Evolutionary conservation across 2,329 filamentous ascomycete species (phyloP).

Genomic region (Rutstroemia sp.): DNA sequence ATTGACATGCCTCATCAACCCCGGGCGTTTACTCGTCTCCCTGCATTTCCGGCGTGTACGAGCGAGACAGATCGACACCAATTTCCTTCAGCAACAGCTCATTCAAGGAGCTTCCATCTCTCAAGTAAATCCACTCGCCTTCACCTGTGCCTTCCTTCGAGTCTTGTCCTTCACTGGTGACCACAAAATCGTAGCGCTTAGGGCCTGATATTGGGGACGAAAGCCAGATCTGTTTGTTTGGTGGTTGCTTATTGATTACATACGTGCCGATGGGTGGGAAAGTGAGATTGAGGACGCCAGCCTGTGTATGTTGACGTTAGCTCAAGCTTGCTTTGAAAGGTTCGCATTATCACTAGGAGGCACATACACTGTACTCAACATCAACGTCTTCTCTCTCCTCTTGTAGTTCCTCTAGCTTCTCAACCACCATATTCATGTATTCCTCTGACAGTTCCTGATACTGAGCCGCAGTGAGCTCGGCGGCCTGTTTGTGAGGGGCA

Average conservation of each 20-base stretch:
- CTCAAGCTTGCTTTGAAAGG: background rate
- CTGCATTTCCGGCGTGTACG: background rate
- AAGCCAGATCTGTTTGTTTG: conserved; percentile 96
- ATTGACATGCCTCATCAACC: background rate
- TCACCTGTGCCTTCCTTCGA: conserved; percentile 69
- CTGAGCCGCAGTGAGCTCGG: conserved; percentile 58
- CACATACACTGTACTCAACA: conserved; percentile 77
- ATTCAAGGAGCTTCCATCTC: conserved; percentile 71
- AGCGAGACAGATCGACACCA: conserved; percentile 43
- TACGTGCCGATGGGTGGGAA: conserved; percentile 70
- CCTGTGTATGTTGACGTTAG: conserved; percentile 40
- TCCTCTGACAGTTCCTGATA: conserved; percentile 74
- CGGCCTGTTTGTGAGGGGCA: conserved; percentile 42
- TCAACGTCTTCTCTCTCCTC: conserved; percentile 73
- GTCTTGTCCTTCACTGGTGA: conserved; percentile 62
- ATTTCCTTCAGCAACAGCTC: conserved; percentile 71
- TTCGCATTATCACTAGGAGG: background rate
- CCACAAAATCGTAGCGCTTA: conserved; percentile 88
- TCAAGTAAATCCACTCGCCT: conserved; percentile 80
- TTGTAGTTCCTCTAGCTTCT: conserved; percentile 62
- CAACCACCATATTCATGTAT: conserved; percentile 56
- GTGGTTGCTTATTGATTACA: conserved; percentile 96
- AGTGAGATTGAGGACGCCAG: conserved; percentile 75
- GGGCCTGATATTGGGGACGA: conserved; percentile 86
- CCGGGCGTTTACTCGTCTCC: background rate